These are phyloP conservation scores for Xylariales sp. DNA, from an alignment of 2,329 filamentous ascomycete species.

Conservation along the genomic window DNA sequence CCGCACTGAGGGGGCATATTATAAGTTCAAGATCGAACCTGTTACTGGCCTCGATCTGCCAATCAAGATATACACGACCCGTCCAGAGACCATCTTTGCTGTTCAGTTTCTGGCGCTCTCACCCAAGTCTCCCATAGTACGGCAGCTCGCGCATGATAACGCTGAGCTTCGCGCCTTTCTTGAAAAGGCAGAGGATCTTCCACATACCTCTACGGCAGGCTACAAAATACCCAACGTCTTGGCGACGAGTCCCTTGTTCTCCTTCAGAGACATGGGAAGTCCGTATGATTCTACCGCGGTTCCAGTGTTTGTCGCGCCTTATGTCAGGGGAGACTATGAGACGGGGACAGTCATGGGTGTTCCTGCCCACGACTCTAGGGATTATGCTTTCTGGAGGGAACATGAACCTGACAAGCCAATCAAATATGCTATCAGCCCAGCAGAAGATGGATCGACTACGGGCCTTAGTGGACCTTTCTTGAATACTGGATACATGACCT, in stretches of 20 bases:
- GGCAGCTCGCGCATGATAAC: conserved; percentile 54
- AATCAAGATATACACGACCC: conserved; percentile 76
- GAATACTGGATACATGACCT: conserved; percentile 63
- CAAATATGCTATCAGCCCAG: conserved; percentile 55
- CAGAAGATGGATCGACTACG: conserved; percentile 42
- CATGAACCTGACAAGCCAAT: conserved; percentile 60
- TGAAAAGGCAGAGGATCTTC: conserved; percentile 52
- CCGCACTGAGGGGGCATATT: conserved; percentile 65
- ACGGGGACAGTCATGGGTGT: conserved; percentile 91
- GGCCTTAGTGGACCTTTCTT: conserved; percentile 50
- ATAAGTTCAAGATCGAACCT: conserved; percentile 62
- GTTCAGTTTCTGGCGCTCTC: conserved; percentile 82
- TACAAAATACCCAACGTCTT: conserved; percentile 58
- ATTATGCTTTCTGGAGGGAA: conserved; percentile 74
- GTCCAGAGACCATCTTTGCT: conserved; percentile 81
- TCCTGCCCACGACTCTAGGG: conserved; percentile 75
- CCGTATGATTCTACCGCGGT: conserved; percentile 34
- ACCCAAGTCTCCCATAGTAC: conserved; percentile 65
- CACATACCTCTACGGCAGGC: conserved; percentile 58
- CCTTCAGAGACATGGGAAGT: conserved; percentile 27
- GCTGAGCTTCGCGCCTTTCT: conserved; percentile 63
- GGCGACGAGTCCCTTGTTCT: conserved; percentile 28
- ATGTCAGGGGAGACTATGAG: conserved; percentile 80
- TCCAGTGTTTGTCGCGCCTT: conserved; percentile 77
- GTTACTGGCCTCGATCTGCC: conserved; percentile 36